phyloP scores from a whole-genome alignment of 129 eudicot species.

The Pseudognaphalium luteoalbum region DNA sequence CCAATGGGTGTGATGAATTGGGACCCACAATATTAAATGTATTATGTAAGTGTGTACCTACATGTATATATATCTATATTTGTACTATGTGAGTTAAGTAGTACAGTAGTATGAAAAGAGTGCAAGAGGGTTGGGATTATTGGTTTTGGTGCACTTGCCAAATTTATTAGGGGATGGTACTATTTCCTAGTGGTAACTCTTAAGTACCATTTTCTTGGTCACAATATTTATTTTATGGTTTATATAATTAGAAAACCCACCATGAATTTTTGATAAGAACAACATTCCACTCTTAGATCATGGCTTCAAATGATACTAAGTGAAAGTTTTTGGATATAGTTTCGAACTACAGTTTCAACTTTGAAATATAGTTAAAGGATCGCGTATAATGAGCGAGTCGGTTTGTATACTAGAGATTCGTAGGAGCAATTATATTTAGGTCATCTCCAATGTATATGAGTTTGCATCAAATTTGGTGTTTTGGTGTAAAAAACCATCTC shows the following conservation, averaged over 20 bases:
- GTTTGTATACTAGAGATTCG: too few relatives aligned
- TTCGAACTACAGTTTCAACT: too few relatives aligned
- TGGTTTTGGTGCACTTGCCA: conserved; percentile 35
- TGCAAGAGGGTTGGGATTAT: conserved; percentile 30
- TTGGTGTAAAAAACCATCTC: too few relatives aligned
- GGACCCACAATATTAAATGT: conserved; percentile 27
- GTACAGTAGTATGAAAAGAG: conserved; percentile 16
- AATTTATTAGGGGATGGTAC: conserved; percentile 32
- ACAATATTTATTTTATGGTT: not conserved
- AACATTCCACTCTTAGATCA: not conserved
- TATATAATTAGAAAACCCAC: too few relatives aligned
- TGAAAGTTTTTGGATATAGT: too few relatives aligned
- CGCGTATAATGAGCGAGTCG: too few relatives aligned
- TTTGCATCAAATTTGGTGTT: too few relatives aligned
- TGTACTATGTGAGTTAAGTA: conserved; percentile 23
- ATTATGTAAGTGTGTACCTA: conserved; percentile 26
- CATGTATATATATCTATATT: not conserved
- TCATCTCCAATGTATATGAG: too few relatives aligned
- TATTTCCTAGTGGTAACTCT: not conserved
- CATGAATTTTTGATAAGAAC: too few relatives aligned
- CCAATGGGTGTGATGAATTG: conserved; percentile 24
- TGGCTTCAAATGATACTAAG: too few relatives aligned
- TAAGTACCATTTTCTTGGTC: not conserved
- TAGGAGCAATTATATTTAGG: too few relatives aligned
- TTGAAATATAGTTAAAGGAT: too few relatives aligned